Conservation (phyloP, 2,329 filamentous ascomycete genomes). For the Xylaria sp. region DNA sequence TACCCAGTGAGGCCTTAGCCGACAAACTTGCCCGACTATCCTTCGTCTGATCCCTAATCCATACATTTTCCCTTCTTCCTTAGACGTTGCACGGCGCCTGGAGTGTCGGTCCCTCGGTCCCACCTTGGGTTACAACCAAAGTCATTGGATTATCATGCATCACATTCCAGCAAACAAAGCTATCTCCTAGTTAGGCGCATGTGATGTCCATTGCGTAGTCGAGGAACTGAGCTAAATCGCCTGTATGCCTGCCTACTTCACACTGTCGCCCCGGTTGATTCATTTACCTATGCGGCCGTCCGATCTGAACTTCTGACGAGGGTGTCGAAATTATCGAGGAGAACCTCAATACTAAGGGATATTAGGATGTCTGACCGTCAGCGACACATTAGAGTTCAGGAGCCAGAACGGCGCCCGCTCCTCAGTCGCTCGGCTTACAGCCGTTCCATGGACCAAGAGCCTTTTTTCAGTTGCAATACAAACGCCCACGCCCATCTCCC, state of each 20-base stretch:
- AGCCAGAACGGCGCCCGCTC: conserved; percentile 41
- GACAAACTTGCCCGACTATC: not conserved
- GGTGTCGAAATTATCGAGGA: not conserved
- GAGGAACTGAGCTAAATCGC: conserved; percentile 1
- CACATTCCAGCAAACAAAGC: conserved; percentile 5
- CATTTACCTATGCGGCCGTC: conserved; percentile 4
- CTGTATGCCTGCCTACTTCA: conserved; percentile 1
- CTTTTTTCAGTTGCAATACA: conserved; percentile 56
- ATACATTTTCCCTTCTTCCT: not conserved
- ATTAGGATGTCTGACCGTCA: conserved; percentile 23
- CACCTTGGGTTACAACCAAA: not conserved
- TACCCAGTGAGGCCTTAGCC: not conserved
- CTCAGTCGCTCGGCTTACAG: conserved; percentile 41
- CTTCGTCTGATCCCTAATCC: not conserved
- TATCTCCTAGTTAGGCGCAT: conserved; percentile 2
- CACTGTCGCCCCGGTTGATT: not conserved
- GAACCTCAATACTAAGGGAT: not conserved
- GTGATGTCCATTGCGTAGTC: conserved; percentile 3
- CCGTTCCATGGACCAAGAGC: conserved; percentile 43
- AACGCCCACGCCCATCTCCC: conserved; percentile 66
- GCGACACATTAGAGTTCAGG: conserved; percentile 27
- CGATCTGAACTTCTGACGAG: too few species aligned
- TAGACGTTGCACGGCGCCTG: too few species aligned
- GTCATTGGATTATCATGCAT: conserved; percentile 6
- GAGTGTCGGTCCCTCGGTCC: not conserved